Evolutionary conservation across 2,329 filamentous ascomycete species (phyloP).

Genomic region (Penicillium sp.): DNA sequence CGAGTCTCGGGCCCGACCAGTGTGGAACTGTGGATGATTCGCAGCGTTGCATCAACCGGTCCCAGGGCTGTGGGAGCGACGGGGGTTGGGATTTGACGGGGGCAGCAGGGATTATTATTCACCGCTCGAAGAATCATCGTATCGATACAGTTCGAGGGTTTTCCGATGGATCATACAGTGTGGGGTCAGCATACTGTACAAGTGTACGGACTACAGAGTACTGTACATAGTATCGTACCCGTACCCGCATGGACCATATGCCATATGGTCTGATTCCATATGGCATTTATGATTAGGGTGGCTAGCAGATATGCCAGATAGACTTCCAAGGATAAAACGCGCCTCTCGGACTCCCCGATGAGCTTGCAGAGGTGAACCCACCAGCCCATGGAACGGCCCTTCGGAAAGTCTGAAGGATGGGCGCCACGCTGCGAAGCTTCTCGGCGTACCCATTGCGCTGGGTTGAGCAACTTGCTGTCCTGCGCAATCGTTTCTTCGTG

Average conservation of each 20-base stretch:
- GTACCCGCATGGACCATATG: too few relatives aligned
- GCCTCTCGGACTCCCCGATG: constrained; percentile 1
- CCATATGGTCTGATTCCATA: too few relatives aligned
- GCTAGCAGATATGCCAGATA: too few relatives aligned
- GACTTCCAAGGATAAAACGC: neutral
- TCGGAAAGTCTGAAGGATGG: neutral
- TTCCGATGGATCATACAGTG: neutral
- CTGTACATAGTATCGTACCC: too few relatives aligned
- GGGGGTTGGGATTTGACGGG: neutral
- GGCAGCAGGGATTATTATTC: neutral
- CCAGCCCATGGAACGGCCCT: neutral
- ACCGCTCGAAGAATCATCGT: neutral
- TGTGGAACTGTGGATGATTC: neutral
- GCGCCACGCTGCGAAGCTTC: constrained; percentile 6
- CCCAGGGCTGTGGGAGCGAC: constrained; percentile 4
- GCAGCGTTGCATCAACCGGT: constrained; percentile 6
- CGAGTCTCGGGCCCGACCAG: neutral
- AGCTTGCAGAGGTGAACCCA: neutral
- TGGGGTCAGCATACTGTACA: too few relatives aligned
- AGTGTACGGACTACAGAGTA: too few relatives aligned
- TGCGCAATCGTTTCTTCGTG: neutral
- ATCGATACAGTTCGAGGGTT: neutral
- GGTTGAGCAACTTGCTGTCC: neutral
- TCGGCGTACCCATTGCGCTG: constrained; percentile 2
- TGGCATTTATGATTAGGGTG: too few relatives aligned